These are phyloP conservation scores for Abrus pulchellus DNA, from an alignment of 306 rosid species.

Conservation along the genomic window DNA sequence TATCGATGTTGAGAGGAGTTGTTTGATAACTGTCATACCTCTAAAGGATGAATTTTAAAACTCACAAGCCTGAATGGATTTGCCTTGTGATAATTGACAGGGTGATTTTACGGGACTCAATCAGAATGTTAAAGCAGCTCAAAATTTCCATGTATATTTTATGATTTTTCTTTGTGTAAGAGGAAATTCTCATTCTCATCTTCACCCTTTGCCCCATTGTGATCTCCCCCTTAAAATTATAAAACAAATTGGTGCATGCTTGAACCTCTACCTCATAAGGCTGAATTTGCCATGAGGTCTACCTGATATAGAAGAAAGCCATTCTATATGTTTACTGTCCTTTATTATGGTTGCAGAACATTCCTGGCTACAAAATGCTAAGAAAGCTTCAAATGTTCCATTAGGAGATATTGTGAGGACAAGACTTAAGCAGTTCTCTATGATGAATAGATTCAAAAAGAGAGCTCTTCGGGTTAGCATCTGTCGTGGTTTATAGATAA, in stretches of 20 bases:
- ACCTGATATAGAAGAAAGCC: constrained; percentile 9
- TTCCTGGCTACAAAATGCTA: constrained; percentile 96
- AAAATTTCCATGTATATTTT: constrained; percentile 15
- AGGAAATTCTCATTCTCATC: constrained; percentile 22
- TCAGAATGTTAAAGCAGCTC: constrained; percentile 14
- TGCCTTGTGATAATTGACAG: constrained; percentile 1
- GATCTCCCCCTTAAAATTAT: not conserved
- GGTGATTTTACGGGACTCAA: not conserved
- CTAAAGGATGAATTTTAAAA: not conserved
- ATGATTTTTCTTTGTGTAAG: not conserved
- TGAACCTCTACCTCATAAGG: not conserved
- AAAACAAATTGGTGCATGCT: not conserved
- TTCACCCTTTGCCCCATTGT: constrained; percentile 16
- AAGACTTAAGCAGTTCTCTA: constrained; percentile 96
- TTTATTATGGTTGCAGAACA: constrained; percentile 71
- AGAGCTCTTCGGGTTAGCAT: constrained; percentile 91
- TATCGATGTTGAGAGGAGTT: not conserved
- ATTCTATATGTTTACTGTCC: constrained; percentile 31
- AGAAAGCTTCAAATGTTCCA: constrained; percentile 96
- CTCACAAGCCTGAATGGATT: not conserved
- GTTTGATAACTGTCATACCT: not conserved
- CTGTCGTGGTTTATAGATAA: constrained; percentile 40
- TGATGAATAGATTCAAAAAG: constrained; percentile 99
- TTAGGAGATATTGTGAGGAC: constrained; percentile 95
- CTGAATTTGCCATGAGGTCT: constrained; percentile 34